Evolutionary conservation across 2,329 filamentous ascomycete genomes (phyloP).

Genomic region (Neurospora sp.): DNA sequence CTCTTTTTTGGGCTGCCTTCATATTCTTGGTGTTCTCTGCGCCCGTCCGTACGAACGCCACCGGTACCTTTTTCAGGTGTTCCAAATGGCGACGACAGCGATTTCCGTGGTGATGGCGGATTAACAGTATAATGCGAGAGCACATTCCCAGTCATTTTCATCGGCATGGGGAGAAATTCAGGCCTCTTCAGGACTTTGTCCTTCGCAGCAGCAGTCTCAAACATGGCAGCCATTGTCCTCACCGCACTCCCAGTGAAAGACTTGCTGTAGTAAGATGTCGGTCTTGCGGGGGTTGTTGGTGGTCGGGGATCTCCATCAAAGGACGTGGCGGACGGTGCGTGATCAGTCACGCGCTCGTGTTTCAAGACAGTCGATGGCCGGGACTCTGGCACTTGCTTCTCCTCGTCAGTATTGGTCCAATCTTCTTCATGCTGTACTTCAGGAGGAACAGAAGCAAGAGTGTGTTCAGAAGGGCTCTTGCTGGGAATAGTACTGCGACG

Average conservation of each 20-base stretch:
- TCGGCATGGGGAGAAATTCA: slow-evolving; percentile 9
- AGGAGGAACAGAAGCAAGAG: neutral
- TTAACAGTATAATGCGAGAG: slow-evolving; percentile 19
- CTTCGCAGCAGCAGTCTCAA: slow-evolving; percentile 29
- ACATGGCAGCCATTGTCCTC: slow-evolving; percentile 42
- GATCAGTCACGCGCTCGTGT: neutral
- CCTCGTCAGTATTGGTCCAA: neutral
- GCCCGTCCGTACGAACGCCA: neutral
- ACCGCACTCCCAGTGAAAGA: slow-evolving; percentile 25
- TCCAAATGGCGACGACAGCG: neutral
- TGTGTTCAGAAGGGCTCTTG: neutral
- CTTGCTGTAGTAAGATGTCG: neutral
- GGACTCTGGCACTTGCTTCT: neutral
- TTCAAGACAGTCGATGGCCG: neutral
- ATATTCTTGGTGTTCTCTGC: neutral
- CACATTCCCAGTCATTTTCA: slow-evolving; percentile 10
- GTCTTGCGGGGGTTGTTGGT: neutral
- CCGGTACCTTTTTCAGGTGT: neutral
- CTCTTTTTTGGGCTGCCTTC: neutral
- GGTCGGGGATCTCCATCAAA: neutral
- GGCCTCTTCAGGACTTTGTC: slow-evolving; percentile 6
- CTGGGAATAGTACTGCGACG: neutral
- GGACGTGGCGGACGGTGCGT: neutral
- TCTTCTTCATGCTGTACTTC: neutral
- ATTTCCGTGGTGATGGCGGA: slow-evolving; percentile 5